Evolutionary conservation across 306 rosid genomes (phyloP).

Genomic region (Sechiopsis laciniata): DNA sequence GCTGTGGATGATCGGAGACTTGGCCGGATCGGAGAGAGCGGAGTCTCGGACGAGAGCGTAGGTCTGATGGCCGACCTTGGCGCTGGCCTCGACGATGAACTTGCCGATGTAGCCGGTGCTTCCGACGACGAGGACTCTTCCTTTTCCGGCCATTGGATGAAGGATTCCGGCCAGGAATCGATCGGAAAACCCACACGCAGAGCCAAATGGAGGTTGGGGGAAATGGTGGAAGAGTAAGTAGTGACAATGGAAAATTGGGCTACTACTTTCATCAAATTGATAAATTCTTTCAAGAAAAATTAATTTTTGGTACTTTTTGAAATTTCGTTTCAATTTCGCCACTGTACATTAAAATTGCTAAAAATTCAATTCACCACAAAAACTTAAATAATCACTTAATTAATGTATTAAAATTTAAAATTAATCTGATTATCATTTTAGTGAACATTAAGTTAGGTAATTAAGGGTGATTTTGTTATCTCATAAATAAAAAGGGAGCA

Average conservation of each 20-base stretch:
- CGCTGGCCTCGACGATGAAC: slow-evolving; percentile 14
- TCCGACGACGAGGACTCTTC: slow-evolving; percentile 11
- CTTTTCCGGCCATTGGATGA: background rate
- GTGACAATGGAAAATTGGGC: background rate
- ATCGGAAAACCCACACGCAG: background rate
- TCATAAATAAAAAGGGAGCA: no score
- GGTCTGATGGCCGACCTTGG: background rate
- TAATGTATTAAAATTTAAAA: no score
- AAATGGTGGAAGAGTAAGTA: background rate
- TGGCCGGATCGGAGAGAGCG: slow-evolving; percentile 8
- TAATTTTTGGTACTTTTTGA: no score
- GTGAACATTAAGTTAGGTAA: no score
- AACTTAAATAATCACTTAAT: no score
- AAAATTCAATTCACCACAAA: no score
- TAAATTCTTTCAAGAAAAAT: no score
- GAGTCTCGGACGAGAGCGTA: slow-evolving; percentile 14
- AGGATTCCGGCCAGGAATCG: background rate
- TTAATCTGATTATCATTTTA: no score
- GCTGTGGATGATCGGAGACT: background rate
- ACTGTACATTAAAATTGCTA: no score
- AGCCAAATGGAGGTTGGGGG: background rate
- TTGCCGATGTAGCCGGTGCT: slow-evolving; percentile 11
- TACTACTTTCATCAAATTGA: no score
- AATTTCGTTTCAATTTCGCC: no score
- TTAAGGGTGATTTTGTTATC: no score